Conservation (phyloP, 2,329 filamentous ascomycete species). For the Beauveria brongniartii region DNA sequence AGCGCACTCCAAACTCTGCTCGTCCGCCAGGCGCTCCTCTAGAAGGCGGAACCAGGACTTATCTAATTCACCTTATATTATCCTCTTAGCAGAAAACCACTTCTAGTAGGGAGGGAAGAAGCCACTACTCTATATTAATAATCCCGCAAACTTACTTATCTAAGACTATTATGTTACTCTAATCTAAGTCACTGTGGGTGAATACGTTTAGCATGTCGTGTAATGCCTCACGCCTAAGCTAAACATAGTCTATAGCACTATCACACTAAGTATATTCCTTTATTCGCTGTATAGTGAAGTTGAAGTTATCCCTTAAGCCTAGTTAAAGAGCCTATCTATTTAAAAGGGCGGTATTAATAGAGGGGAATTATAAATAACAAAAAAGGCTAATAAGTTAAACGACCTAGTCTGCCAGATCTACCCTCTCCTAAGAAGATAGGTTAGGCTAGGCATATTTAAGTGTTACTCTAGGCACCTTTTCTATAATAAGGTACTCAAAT, state of each 20-base stretch:
- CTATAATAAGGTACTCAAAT: constrained; percentile 1
- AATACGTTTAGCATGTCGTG: neutral
- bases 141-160: constrained; percentile 4
- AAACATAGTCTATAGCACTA: neutral
- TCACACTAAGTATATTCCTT: neutral
- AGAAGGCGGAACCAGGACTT: constrained; percentile 7
- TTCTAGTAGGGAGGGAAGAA: constrained; percentile 7
- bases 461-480: neutral
- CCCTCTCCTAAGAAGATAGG: neutral
- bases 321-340: neutral
- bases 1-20: neutral
- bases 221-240: neutral
- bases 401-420: neutral
- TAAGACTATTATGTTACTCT: constrained; percentile 6
- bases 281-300: constrained; percentile 1
- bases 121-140: constrained; percentile 4
- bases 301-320: neutral
- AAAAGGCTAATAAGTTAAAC: neutral
- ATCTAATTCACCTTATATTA: neutral
- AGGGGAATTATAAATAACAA: neutral
- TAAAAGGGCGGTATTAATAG: neutral
- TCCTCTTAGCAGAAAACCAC: neutral
- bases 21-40: neutral
- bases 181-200: constrained; percentile 9
- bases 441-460: neutral